Conservation (phyloP, 2,329 filamentous ascomycete genomes). For the Colletotrichum sp. region DNA sequence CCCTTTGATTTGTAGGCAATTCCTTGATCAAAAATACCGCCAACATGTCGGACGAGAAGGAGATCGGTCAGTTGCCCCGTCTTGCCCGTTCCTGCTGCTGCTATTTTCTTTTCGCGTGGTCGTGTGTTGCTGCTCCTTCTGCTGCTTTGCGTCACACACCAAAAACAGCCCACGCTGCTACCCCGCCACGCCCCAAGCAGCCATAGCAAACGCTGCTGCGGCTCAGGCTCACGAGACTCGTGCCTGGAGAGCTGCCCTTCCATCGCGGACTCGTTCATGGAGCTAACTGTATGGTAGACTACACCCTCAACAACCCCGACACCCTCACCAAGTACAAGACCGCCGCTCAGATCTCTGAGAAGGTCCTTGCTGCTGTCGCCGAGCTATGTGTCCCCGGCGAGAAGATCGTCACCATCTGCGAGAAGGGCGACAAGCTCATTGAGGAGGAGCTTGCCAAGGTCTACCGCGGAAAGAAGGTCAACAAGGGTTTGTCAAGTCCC, state of each 20-base stretch:
- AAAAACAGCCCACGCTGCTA: constrained; percentile 24
- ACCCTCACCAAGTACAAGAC: constrained; percentile 99
- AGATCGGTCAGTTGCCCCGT: constrained; percentile 41
- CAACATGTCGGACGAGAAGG: constrained; percentile 52
- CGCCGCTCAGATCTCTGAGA: constrained; percentile 92
- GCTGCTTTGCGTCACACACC: constrained; percentile 25
- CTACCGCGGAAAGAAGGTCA: constrained; percentile 97
- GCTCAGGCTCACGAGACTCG: not conserved
- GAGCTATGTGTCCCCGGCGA: constrained; percentile 79
- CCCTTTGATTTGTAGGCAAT: constrained; percentile 1
- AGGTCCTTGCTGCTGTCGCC: constrained; percentile 86
- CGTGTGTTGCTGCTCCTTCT: constrained; percentile 26
- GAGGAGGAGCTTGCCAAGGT: constrained; percentile 95
- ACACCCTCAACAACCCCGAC: constrained; percentile 88
- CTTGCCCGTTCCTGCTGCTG: not conserved
- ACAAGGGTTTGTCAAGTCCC: constrained; percentile 70
- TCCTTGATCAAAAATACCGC: constrained; percentile 22
- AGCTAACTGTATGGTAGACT: constrained; percentile 60
- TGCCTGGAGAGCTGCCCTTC: not conserved
- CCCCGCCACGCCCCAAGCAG: not conserved
- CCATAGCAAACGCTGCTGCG: not conserved
- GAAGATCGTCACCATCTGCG: constrained; percentile 93
- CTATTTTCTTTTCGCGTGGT: not conserved
- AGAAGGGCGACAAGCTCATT: constrained; percentile 93
- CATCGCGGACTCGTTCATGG: not conserved